These are phyloP conservation scores for Phytophthora brassicae DNA, from an alignment of 352 stramenopile species.

Conservation along the genomic window DNA sequence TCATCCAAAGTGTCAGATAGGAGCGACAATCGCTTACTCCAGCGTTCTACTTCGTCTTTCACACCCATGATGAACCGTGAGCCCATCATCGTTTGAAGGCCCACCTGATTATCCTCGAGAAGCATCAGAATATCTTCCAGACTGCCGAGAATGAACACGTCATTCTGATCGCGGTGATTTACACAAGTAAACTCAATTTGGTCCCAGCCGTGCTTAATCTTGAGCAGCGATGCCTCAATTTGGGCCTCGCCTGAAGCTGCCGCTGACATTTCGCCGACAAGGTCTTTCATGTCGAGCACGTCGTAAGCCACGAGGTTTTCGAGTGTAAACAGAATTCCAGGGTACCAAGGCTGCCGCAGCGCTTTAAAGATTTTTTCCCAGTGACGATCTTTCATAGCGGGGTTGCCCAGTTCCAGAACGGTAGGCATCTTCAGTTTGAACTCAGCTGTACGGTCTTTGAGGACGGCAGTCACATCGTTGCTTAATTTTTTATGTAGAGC, in stretches of 20 bases:
- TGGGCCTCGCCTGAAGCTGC: slow-evolving; percentile 88
- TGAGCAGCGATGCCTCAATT: slow-evolving; percentile 87
- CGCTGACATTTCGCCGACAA: slow-evolving; percentile 84
- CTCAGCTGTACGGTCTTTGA: slow-evolving; percentile 87
- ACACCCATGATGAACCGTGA: slow-evolving; percentile 91
- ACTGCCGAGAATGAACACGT: slow-evolving; percentile 90
- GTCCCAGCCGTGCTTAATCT: slow-evolving; percentile 90
- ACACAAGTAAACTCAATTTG: slow-evolving; percentile 84
- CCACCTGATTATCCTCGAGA: slow-evolving; percentile 92
- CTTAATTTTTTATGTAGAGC: slow-evolving; percentile 91
- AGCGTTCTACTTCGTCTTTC: slow-evolving; percentile 89
- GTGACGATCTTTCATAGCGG: slow-evolving; percentile 92
- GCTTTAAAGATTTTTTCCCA: slow-evolving; percentile 95
- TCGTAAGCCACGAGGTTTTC: slow-evolving; percentile 89
- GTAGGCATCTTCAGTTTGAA: slow-evolving; percentile 92
- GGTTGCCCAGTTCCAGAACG: slow-evolving; percentile 91
- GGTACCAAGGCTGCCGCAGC: slow-evolving; percentile 86
- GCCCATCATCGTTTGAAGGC: slow-evolving; percentile 92
- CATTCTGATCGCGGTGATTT: slow-evolving; percentile 81
- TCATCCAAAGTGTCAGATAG: slow-evolving; percentile 85
- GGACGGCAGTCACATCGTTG: slow-evolving; percentile 86
- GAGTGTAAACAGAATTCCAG: slow-evolving; percentile 87
- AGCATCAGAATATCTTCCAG: slow-evolving; percentile 90
- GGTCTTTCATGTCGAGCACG: slow-evolving; percentile 87
- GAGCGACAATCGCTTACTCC: slow-evolving; percentile 87